Evolutionary conservation across 2,329 filamentous ascomycete genomes (phyloP).

Genomic region (Alternaria novae-zelandiae): DNA sequence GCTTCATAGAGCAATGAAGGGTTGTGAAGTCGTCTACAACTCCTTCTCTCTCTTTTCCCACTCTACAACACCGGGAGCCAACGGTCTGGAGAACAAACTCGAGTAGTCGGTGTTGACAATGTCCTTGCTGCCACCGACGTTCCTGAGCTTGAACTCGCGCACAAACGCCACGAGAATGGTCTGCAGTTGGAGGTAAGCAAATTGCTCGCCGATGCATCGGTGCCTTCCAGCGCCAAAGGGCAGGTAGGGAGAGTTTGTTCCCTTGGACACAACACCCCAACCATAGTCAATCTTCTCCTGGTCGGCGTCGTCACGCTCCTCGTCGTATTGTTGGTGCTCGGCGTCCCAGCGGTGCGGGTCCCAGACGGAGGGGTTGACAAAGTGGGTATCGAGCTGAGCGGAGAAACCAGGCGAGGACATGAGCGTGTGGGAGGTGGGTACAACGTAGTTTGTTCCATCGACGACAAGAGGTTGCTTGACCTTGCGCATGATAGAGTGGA

Average conservation of each 20-base stretch:
- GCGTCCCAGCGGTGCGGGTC: constrained; percentile 90
- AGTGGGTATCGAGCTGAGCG: constrained; percentile 73
- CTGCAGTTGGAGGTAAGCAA: constrained; percentile 90
- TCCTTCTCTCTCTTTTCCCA: constrained; percentile 71
- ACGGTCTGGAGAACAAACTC: constrained; percentile 54
- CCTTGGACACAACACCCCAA: constrained; percentile 91
- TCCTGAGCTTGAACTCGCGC: constrained; percentile 79
- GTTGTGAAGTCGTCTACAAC: constrained; percentile 6
- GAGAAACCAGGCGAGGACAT: constrained; percentile 86
- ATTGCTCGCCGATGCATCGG: constrained; percentile 95
- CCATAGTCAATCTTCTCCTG: constrained; percentile 86
- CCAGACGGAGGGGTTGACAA: constrained; percentile 83
- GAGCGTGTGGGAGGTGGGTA: constrained; percentile 81
- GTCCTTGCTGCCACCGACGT: constrained; percentile 71
- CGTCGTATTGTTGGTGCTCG: constrained; percentile 57
- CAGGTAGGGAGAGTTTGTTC: constrained; percentile 85
- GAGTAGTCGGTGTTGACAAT: constrained; percentile 74
- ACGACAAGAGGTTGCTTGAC: constrained; percentile 88
- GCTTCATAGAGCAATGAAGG: not conserved
- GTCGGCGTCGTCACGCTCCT: constrained; percentile 63
- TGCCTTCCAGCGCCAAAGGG: constrained; percentile 94
- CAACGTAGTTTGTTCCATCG: constrained; percentile 79
- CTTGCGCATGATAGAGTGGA: constrained; percentile 92
- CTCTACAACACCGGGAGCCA: constrained; percentile 62
- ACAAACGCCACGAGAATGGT: constrained; percentile 82